Evolutionary conservation across 495 filamentous ascomycete genomes (phyloP), one percentile per base, ranked within the genome.

Genomic region (Penicillium herquei): DNA sequence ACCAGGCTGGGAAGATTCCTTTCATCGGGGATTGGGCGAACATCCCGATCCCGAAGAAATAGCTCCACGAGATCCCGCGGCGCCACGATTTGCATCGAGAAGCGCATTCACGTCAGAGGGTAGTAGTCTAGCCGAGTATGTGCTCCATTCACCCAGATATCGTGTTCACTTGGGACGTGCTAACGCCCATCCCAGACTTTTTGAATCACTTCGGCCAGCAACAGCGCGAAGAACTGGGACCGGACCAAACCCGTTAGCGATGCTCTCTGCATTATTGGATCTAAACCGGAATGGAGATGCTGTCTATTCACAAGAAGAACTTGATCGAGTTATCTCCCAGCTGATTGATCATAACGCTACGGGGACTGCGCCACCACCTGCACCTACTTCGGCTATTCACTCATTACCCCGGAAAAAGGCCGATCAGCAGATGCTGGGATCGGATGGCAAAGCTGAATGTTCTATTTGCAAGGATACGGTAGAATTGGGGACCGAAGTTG

Each of bases 401-500:
- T 75, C 78, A 13, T 73, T 98, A 1, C 89, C 89, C 1, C 88
- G 82, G 64, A 89, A 86, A 57, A 77, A 73, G 33, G 70, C 92
- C 4, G 78, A 87, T 42, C 72, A 76, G 35, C 79, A 85, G 39
- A 86, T 92, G 82, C 70, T 92, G 21, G 82, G 78, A 4, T 58
- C 67, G 18, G 80, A 80, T 32, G 83, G 89, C 68, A 84, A 74
- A 54, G 89, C 81, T 3, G 92, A 96, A 59, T 96, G 92, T 65
- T 90, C 89, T 21, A 93, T 96, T 55, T 98, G 94, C 66, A 98
- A 97, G 79, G 93, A 97, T 52, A 80, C 89, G 2, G 85, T 96
- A 34, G 77, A 84, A 40, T 63, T 88, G 34, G 89, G 84, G 12
- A 87, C 86, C 21, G 85, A 92, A 66, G 89, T 94, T 6, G 84